Evolutionary conservation across 495 filamentous ascomycete genomes (phyloP).

Genomic region (Hypoxylon fuscum): DNA sequence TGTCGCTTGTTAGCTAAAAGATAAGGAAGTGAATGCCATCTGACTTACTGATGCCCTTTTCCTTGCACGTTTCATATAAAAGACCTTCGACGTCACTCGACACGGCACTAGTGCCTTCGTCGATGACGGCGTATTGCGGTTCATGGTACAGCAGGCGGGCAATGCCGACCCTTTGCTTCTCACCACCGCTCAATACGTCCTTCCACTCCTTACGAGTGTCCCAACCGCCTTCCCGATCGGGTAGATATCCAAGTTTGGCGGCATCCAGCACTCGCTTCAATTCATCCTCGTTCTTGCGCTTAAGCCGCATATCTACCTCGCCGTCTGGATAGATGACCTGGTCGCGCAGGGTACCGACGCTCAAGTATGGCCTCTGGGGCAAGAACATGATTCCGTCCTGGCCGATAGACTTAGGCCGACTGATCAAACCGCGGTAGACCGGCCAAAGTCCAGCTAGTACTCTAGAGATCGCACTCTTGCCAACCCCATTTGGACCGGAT

Average conservation of each 20-base stretch:
- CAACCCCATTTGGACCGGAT: conserved; percentile 93
- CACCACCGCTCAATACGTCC: conserved; percentile 94
- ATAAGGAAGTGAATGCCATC: not conserved
- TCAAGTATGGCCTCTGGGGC: conserved; percentile 92
- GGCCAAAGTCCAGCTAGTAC: conserved; percentile 96
- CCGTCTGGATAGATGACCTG: conserved; percentile 98
- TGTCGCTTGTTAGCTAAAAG: conserved; percentile 46
- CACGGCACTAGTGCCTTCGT: conserved; percentile 95
- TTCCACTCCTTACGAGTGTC: conserved; percentile 98
- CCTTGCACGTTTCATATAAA: conserved; percentile 90
- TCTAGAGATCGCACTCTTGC: conserved; percentile 89
- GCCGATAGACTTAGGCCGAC: conserved; percentile 79
- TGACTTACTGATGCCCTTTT: conserved; percentile 83
- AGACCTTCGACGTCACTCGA: conserved; percentile 93
- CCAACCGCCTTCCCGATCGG: conserved; percentile 94
- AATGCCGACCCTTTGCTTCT: conserved; percentile 95
- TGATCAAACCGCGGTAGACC: conserved; percentile 89
- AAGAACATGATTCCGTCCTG: conserved; percentile 97
- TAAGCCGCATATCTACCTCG: conserved; percentile 90
- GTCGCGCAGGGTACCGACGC: conserved; percentile 92
- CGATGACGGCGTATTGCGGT: conserved; percentile 90
- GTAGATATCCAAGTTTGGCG: conserved; percentile 86
- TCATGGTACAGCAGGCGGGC: conserved; percentile 94
- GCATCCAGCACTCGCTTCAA: conserved; percentile 80
- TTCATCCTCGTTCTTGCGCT: conserved; percentile 75